Evolutionary conservation across 768 basidiomycete genomes (phyloP).

Genomic region (Porphyrellus cyaneotinctus): DNA sequence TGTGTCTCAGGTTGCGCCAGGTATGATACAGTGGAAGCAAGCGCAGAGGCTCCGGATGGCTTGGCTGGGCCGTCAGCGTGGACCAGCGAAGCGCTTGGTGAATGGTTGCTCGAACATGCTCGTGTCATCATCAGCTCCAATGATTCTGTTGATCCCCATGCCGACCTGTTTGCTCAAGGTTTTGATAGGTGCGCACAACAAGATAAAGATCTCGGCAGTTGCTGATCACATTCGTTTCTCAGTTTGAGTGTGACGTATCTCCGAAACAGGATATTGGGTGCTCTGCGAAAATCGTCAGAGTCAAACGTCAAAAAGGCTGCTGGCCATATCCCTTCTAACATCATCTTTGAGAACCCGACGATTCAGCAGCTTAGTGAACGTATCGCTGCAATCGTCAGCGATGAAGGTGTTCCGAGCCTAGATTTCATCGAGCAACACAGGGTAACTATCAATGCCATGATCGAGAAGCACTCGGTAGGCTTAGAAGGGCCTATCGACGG

Average conservation of each 20-base stretch:
- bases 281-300: slow-evolving; percentile 31
- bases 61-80: slow-evolving; percentile 24
- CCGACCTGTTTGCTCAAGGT: slow-evolving; percentile 33
- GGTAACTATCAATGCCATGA: slow-evolving; percentile 34
- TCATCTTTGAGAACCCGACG: slow-evolving; percentile 40
- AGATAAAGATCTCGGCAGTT: not conserved
- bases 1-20: slow-evolving; percentile 5
- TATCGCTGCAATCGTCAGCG: slow-evolving; percentile 8
- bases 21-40: slow-evolving; percentile 33
- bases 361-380: slow-evolving; percentile 33
- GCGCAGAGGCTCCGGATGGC: slow-evolving; percentile 15
- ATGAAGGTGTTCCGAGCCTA: not conserved
- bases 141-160: slow-evolving; percentile 2
- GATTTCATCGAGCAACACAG: slow-evolving; percentile 10
- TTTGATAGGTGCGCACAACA: slow-evolving; percentile 34
- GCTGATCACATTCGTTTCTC: not conserved
- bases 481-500: slow-evolving; percentile 13
- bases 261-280: slow-evolving; percentile 20
- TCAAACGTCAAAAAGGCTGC: slow-evolving; percentile 26
- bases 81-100: slow-evolving; percentile 15
- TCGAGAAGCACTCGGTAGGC: slow-evolving; percentile 36
- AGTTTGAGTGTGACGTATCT: slow-evolving; percentile 32
- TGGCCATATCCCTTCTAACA: slow-evolving; percentile 23
- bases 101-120: slow-evolving; percentile 30
- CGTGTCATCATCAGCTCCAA: slow-evolving; percentile 9